Base-by-base conservation (phyloP, 768 basidiomycete genomes). In the Naganishia vaughanmartiniae region DNA sequence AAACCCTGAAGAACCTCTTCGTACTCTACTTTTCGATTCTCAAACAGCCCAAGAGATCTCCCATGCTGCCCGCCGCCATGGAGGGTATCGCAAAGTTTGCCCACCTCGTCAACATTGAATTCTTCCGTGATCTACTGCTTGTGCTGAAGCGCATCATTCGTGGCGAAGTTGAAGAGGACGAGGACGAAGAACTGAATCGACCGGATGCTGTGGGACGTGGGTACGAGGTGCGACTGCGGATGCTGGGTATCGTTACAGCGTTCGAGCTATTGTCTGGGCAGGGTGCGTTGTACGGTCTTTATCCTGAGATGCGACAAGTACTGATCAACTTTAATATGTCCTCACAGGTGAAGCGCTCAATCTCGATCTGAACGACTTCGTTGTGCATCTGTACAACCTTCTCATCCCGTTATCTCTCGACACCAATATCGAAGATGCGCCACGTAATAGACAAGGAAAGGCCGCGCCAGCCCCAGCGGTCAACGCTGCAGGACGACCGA, bases 81-180 rank as follows among this genome's bases (percentile, higher is more conserved):
- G 89, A 90, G 76, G 96, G 96, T 72, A 90, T 98, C 76, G 88
- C 93, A 2, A 89, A 88, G 83, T 98, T 92, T 78, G 90, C 95
- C 0, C 96, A 98, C 79, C 87, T 97, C 70, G 93, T 99, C 80
- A 99, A 96, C 81, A 87, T 98, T 75, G 94, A 99, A 80, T 98
- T 99, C 83, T 99, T 98, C 87, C 89, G 89, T 77, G 96, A 99
- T 82, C 84, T 99, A 56, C 86, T 99, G 84, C 85, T 87, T 66
- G 91, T 93, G 6, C 84, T 99, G 39, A 90, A 90, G 82, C 85
- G 85, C 70, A 86, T 94, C 70, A 87, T 94, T 75, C 77, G 83
- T 65, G 87, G 87, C 72, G 79, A 81, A 51, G 56, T 72, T 14
- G 72, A 70, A 11, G 82, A 83, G 33, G 82, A 83, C n/a, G 82